phyloP scores from a whole-genome alignment of 176 grass and related monocot species.

The Paspalum notatum region DNA sequence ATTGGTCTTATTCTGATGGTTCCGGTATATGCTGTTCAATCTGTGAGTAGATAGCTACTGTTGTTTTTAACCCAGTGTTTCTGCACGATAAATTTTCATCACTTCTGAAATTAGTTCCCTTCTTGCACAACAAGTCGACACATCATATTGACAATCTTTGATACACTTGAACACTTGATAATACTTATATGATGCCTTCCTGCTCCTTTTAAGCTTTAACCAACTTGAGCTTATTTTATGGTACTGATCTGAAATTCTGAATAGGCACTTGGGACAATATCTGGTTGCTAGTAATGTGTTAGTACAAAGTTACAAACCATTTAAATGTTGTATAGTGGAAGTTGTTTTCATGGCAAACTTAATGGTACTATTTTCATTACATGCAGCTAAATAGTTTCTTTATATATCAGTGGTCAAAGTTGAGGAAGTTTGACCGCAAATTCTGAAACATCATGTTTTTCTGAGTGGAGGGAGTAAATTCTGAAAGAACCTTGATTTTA shows the following conservation, averaged over 20 bases:
- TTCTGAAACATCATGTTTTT: constrained; percentile 9
- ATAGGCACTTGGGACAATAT: neutral
- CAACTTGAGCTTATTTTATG: constrained; percentile 38
- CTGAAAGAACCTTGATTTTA: constrained; percentile 19
- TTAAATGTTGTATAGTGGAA: neutral
- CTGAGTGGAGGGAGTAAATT: neutral
- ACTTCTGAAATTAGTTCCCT: constrained; percentile 7
- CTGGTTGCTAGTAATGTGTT: neutral
- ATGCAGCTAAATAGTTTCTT: neutral
- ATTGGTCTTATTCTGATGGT: constrained; percentile 98
- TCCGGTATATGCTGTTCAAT: constrained; percentile 95
- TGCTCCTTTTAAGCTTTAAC: constrained; percentile 14
- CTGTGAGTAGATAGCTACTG: constrained; percentile 61
- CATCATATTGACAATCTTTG: constrained; percentile 1
- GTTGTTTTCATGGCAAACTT: neutral
- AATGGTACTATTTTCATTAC: neutral
- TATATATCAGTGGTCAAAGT: neutral
- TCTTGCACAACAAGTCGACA: neutral
- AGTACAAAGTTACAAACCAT: neutral
- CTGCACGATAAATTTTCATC: neutral
- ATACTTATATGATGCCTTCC: constrained; percentile 22
- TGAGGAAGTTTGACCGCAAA: neutral
- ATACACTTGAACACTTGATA: neutral
- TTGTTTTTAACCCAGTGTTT: constrained; percentile 26
- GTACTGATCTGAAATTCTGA: neutral